Base-by-base conservation (phyloP, 2,329 filamentous ascomycete species). In the Diplodia corticola region DNA sequence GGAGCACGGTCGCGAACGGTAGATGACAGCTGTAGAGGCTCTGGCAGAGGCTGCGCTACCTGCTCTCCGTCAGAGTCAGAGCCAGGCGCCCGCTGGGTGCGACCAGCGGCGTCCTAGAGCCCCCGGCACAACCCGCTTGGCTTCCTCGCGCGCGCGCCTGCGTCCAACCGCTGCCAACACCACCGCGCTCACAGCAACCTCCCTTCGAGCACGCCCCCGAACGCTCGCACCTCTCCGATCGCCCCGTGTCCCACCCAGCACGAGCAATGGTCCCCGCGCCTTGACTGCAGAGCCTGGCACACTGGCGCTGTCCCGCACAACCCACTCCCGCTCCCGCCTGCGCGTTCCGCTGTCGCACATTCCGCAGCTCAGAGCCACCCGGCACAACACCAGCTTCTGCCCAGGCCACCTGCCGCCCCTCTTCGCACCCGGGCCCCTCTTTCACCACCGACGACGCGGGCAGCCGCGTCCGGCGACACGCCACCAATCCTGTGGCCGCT, bases 41-140 rank as follows among this genome's bases (percentile, higher is more conserved):
- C 55, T 46, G 54, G 13, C 35, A 46, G 55, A 46, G 37, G 24
- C 30, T 57, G 54, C 54, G 54, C 53, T 57, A 33, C 37, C 26
- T 60, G 55, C 33, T 48, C 24, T 20, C 37, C 17, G 26, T 37
- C 55, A 37, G 55, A 17, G 40, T 17, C 22, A 54, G 33, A 40
- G 35, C 37, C 44, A 57, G 35, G 20, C 35, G 40, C 28, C 24
- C 37, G 37, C 26, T 20, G 55, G 22, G 54, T 44, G 54, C 17
- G 33, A 44, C 33, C 61, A 64, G 50, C 33, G 51, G 40, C 46
- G 28, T 61, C 9, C 33, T 55, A 37, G 50, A 13, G 37, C 33
- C 51, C 48, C 61, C 61, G 49, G 61, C 61, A 54, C 61, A 30
- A 64, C 53, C 61, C 61, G 61, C 61, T 64, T 33, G 48, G 48